Evolutionary conservation across 2,329 filamentous ascomycete species (phyloP), one percentile per base, ranked within the genome.

Genomic region (Claviceps maximensis): DNA sequence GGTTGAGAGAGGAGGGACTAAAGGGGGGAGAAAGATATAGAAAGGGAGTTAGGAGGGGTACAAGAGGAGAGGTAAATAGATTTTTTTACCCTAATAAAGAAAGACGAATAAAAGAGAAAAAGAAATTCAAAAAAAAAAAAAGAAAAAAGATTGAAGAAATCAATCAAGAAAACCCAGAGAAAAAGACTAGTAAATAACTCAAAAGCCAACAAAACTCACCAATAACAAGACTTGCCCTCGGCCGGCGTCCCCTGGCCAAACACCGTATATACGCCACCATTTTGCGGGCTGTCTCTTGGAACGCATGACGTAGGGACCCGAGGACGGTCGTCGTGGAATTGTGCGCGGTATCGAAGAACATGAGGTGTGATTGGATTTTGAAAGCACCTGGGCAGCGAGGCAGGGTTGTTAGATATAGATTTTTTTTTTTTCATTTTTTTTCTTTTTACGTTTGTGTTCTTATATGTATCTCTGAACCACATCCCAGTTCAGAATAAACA

Each of bases 351-450:
- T 94, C 89, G 60, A 87, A 84, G 65, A 89, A 86, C 82, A 94
- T 90, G 49, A 81, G 74, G 60, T 93, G 86, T 50, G 89, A 83
- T 64, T 95, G 88, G 51, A 93, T 82, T 65, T 89, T 90, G 73
- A 97, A 89, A 3, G 82, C 71, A 60, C 76, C 77, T 80, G 9
- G 21, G 9, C 4, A 19, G 13, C n/a, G 5, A 45, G 19, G 41
- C 17, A 19, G 42, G 38, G 21, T 3, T 42, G 40, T 42, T 10
- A 42, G 40, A 29, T 1, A 31, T 4, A 25, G 5, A 13, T 17
- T 4, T 13, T 38, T 40, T 19, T n/a, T 40, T 40, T 19, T 19
- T 40, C 19, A 2, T 40, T 40, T 40, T 8, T 40, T 40, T 19
- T 19, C 12, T 19, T 40, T 3, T 19, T 40, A 29, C n/a, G n/a